phyloP scores from a whole-genome alignment of 225 moss, liverwort and hornwort genomes.

The Marchantia paleacea region DNA sequence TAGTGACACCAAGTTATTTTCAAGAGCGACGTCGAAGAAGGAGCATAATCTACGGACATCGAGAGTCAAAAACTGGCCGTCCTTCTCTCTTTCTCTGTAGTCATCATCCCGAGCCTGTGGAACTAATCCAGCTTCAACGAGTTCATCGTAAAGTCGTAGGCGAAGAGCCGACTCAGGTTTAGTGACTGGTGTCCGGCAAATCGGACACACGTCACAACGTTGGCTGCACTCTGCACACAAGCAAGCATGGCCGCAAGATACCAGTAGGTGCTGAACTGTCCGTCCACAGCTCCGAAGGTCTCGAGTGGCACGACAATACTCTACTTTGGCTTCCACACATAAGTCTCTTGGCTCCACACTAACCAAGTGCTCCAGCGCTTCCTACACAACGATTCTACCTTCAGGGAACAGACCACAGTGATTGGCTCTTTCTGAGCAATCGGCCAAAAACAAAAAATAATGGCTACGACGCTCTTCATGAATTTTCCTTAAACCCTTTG shows the following conservation, averaged over 20 bases:
- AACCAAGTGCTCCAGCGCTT: conserved; percentile 78
- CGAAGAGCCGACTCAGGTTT: conserved; percentile 52
- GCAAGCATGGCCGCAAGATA: conserved; percentile 89
- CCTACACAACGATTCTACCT: conserved; percentile 8
- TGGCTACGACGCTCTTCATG: background rate
- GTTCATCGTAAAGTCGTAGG: conserved; percentile 82
- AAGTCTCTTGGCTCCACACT: conserved; percentile 75
- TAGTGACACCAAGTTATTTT: conserved; percentile 84
- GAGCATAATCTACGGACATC: conserved; percentile 82
- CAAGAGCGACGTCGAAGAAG: conserved; percentile 89
- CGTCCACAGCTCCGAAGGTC: conserved; percentile 94
- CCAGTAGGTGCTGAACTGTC: conserved; percentile 64
- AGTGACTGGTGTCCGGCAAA: conserved; percentile 72
- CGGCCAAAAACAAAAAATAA: background rate
- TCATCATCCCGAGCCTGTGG: conserved; percentile 43
- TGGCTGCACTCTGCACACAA: conserved; percentile 82
- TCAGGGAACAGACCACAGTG: background rate
- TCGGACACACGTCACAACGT: conserved; percentile 74
- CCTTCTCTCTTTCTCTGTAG: conserved; percentile 38
- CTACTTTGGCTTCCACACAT: conserved; percentile 85
- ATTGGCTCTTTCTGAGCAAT: background rate
- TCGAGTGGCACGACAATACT: conserved; percentile 80
- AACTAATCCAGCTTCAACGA: conserved; percentile 70
- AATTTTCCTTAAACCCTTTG: background rate
- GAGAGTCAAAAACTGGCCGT: conserved; percentile 47